Conservation (phyloP, 2,329 filamentous ascomycete genomes). For the Alternaria dauci region DNA sequence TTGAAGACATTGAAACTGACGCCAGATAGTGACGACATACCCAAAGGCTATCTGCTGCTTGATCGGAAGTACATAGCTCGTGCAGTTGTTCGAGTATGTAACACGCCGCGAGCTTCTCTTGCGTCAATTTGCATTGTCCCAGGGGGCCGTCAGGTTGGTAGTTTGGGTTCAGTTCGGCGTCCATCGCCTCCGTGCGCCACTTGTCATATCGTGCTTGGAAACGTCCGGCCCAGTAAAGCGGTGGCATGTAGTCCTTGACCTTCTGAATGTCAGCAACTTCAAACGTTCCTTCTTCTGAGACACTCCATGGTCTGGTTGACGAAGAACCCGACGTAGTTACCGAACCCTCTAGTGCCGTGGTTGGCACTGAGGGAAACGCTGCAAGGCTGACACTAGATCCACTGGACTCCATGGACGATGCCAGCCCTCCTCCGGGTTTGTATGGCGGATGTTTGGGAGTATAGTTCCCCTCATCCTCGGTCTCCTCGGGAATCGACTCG, state of each 20-base stretch:
- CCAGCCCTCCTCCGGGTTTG: not conserved
- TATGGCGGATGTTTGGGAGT: not conserved
- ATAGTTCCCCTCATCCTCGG: not conserved
- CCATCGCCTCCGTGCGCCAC: conserved; percentile 47
- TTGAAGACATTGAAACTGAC: not conserved
- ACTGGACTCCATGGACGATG: not conserved
- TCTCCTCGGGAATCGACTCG: conserved; percentile 16
- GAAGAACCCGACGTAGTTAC: not conserved
- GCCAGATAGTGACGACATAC: conserved; percentile 21
- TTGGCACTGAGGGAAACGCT: not conserved
- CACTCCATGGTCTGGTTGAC: conserved; percentile 17
- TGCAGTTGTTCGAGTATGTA: conserved; percentile 45
- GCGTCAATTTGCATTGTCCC: conserved; percentile 31
- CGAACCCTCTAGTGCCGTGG: not conserved
- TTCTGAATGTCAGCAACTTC: conserved; percentile 34
- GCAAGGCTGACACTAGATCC: conserved; percentile 2
- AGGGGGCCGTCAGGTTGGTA: conserved; percentile 22
- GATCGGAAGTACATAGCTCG: conserved; percentile 37
- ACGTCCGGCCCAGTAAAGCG: conserved; percentile 47
- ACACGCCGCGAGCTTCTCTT: conserved; percentile 40
- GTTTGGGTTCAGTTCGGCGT: conserved; percentile 24
- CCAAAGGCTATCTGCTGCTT: conserved; percentile 47
- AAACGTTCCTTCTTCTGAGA: conserved; percentile 8
- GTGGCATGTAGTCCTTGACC: conserved; percentile 47
- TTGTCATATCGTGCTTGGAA: conserved; percentile 46